Conservation (phyloP, 2,329 filamentous ascomycete genomes). For the Lachnellula hyalina region DNA sequence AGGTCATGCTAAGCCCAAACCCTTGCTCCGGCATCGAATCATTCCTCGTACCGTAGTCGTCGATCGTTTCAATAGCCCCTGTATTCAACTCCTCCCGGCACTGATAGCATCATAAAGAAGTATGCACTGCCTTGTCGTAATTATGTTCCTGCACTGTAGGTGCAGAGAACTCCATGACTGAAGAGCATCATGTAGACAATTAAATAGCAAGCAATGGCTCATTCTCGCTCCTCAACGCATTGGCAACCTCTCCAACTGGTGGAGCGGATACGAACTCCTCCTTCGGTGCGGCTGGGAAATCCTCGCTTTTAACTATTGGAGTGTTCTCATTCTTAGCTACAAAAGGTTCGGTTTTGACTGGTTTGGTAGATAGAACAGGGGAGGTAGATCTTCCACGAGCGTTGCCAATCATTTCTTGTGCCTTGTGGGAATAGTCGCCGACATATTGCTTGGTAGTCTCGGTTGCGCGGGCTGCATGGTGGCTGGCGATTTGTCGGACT, state of each 20-base stretch:
- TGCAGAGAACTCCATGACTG: background rate
- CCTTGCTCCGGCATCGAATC: constrained; percentile 14
- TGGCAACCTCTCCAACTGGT: constrained; percentile 7
- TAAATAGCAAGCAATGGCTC: constrained; percentile 27
- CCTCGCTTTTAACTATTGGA: constrained; percentile 23
- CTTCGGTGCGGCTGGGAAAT: constrained; percentile 30
- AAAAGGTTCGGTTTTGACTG: constrained; percentile 18
- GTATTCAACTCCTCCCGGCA: background rate
- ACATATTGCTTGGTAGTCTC: constrained; percentile 62
- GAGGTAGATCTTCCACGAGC: constrained; percentile 28
- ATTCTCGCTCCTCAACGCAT: constrained; percentile 11
- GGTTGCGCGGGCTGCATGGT: constrained; percentile 59
- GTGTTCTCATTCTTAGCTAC: constrained; percentile 19
- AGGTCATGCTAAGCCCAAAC: constrained; percentile 21
- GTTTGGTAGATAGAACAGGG: constrained; percentile 20
- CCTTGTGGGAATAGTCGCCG: constrained; percentile 63
- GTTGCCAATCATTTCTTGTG: constrained; percentile 56
- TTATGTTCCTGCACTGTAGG: background rate
- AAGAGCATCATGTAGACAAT: background rate
- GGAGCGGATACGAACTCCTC: constrained; percentile 27
- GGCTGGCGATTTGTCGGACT: constrained; percentile 54
- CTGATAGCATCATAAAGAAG: background rate
- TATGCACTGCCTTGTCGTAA: background rate
- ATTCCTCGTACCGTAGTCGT: constrained; percentile 17
- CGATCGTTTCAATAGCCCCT: constrained; percentile 6